Percentiles rank a stretch among this genome's conserved stretches.
phyloP scores from a whole-genome alignment of 2,329 filamentous ascomycete species.

The Phialophora tarda region DNA sequence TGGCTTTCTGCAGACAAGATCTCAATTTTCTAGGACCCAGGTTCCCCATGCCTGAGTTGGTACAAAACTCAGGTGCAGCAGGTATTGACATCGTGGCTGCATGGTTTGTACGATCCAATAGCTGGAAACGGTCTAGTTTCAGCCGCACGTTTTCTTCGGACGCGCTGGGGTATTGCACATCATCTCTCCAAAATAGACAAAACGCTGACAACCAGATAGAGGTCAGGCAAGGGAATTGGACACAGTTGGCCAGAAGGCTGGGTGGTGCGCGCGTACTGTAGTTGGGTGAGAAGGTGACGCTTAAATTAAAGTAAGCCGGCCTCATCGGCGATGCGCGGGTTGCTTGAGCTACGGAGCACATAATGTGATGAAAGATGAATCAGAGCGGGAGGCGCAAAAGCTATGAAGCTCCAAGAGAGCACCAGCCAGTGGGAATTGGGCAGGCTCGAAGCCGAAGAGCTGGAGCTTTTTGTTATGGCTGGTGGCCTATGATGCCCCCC shows the following conservation, averaged over 20 bases:
- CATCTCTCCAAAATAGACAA: background rate
- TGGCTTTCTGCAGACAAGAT: constrained; percentile 16
- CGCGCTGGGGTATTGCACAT: background rate
- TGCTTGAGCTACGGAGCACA: background rate
- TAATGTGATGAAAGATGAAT: background rate
- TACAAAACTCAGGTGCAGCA: constrained; percentile 1
- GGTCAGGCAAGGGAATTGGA: background rate
- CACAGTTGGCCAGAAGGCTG: background rate
- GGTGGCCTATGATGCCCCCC: background rate
- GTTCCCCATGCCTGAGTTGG: constrained; percentile 3
- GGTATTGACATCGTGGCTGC: constrained; percentile 16
- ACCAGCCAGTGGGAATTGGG: constrained; percentile 8
- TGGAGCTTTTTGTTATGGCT: constrained; percentile 6
- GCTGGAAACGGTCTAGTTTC: background rate
- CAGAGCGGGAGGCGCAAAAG: background rate
- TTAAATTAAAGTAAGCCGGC: background rate
- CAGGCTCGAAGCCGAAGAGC: background rate
- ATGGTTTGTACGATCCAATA: background rate
- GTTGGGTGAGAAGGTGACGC: background rate
- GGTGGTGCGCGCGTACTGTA: background rate
- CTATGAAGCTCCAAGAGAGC: background rate
- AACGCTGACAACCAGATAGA: background rate
- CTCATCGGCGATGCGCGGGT: constrained; percentile 2
- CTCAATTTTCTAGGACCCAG: constrained; percentile 12
- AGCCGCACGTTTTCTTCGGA: background rate